A percentile compares a stretch with the other conserved stretches of the same genome.
These are phyloP conservation scores for Corinectria fuckeliana DNA, from an alignment of 2,329 filamentous ascomycete genomes.

Conservation along the genomic window DNA sequence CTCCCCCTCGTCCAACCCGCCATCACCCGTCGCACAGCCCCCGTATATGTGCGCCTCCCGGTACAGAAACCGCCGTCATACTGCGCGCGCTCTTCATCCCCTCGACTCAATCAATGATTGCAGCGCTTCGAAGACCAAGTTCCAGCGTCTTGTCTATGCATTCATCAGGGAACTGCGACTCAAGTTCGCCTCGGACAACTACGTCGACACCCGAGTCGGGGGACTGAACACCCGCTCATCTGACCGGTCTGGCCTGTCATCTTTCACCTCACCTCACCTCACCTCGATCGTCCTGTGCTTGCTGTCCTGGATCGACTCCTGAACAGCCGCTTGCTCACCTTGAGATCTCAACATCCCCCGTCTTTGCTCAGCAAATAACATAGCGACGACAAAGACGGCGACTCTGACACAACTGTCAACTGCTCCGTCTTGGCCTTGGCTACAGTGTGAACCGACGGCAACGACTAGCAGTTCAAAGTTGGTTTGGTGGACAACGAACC, in stretches of 20 bases:
- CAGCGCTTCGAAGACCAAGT: neutral
- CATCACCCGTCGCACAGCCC: slow-evolving; percentile 5
- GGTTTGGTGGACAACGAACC: neutral
- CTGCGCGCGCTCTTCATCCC: neutral
- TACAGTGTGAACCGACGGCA: neutral
- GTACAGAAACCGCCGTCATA: neutral
- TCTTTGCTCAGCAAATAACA: neutral
- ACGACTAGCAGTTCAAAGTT: neutral
- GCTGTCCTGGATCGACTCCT: neutral
- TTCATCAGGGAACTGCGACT: slow-evolving; percentile 2
- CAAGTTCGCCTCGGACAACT: slow-evolving; percentile 9
- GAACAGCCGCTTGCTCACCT: neutral
- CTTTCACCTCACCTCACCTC: slow-evolving; percentile 1
- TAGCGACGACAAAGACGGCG: neutral
- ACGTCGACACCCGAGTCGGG: slow-evolving; percentile 1
- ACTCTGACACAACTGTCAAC: neutral
- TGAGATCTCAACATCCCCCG: neutral
- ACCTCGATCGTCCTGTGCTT: slow-evolving; percentile 1
- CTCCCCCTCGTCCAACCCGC: slow-evolving; percentile 26
- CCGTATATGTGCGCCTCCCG: slow-evolving; percentile 1
- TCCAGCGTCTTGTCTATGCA: slow-evolving; percentile 9
- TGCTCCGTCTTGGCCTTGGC: neutral
- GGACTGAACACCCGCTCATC: neutral
- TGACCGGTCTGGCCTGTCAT: slow-evolving; percentile 9
- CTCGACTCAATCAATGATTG: slow-evolving; percentile 2